Evolutionary conservation across 2,329 filamentous ascomycete species (phyloP), one percentile per base, ranked within the genome.

Genomic region (Colletotrichum euphorbiae): DNA sequence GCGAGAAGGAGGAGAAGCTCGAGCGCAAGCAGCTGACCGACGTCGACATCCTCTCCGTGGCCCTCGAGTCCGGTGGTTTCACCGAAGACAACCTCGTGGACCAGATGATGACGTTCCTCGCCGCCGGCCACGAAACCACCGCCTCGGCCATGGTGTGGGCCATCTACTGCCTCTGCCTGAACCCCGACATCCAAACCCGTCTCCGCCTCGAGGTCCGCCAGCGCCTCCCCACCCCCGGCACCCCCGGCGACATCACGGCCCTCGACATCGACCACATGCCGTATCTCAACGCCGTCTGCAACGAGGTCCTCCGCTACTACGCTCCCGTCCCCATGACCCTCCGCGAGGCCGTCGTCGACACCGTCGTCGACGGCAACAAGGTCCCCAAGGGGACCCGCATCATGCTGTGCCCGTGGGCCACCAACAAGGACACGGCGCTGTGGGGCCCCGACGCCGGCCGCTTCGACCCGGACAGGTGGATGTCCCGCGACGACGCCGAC

Each of bases 21-120:
- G 79, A 77, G 40, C 80, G 81, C 68, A 83, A 85, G 67, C 81
- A 85, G 67, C 78, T 79, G 24, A 80, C 79, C 1, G 89, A 89
- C 51, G 78, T 87, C 7, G 93, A 97, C 77, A 96, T 97, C 66
- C 82, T 97, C 38, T 93, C 91, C 1, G 91, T 95, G 0, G 93
- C 93, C 15, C 82, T 97, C 54, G 87, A 90, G 75, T 93, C 89
- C 43, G 92, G 91, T 52, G 88, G 84, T 6, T 96, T 97, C 79
- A 86, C 81, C 12, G 92, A 96, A 70, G 91, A 93, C 55, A 89
- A 93, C 69, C 86, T 97, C n/a, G 87, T 93, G 40, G 91, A 96
- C 77, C 93, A 97, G 79, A 87, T 96, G 76, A 96, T 97, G 92
- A 97, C 93, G 0, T 96, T 97, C 81, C 86, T 97, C 5, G 91